A percentile compares a stretch with the other conserved stretches of the same genome.
Evolutionary conservation across 805 yeast genomes (phyloP).

Genomic region (Yamadazyma philogaea): DNA sequence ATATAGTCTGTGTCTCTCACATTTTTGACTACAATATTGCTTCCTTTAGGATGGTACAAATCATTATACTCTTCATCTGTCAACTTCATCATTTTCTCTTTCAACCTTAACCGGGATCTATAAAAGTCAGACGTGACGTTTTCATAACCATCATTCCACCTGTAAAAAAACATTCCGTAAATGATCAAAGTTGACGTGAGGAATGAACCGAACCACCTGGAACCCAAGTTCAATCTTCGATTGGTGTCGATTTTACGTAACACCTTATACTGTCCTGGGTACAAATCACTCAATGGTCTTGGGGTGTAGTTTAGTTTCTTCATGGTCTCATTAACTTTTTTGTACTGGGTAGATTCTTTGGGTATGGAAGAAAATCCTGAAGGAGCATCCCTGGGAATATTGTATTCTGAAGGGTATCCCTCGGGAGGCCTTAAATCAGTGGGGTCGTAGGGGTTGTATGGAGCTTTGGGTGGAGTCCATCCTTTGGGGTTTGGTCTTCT

Average conservation of each 20-base stretch:
- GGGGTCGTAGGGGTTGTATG: conserved; percentile 84
- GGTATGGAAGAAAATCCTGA: conserved; percentile 57
- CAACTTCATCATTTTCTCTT: conserved; percentile 56
- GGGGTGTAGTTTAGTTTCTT: conserved; percentile 72
- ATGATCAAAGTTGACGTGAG: conserved; percentile 48
- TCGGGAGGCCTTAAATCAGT: conserved; percentile 72
- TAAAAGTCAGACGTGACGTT: conserved; percentile 70
- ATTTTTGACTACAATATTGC: conserved; percentile 38
- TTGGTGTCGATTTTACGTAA: conserved; percentile 56
- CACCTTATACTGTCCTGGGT: conserved; percentile 77
- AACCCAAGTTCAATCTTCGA: conserved; percentile 55
- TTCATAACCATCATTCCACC: conserved; percentile 85
- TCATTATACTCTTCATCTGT: conserved; percentile 62
- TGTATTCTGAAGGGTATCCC: conserved; percentile 83
- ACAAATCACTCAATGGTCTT: conserved; percentile 66
- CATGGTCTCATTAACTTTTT: conserved; percentile 71
- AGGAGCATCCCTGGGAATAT: conserved; percentile 60
- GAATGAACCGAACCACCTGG: conserved; percentile 52
- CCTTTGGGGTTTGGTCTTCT: conserved; percentile 75
- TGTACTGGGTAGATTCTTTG: conserved; percentile 62
- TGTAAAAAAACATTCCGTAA: conserved; percentile 66
- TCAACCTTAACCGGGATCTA: conserved; percentile 53
- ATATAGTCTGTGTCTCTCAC: conserved; percentile 44
- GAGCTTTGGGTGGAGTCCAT: conserved; percentile 79
- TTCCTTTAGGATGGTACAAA: conserved; percentile 45